Conservation (phyloP, 2,329 filamentous ascomycete species). For the Aureobasidium mangrovei region DNA sequence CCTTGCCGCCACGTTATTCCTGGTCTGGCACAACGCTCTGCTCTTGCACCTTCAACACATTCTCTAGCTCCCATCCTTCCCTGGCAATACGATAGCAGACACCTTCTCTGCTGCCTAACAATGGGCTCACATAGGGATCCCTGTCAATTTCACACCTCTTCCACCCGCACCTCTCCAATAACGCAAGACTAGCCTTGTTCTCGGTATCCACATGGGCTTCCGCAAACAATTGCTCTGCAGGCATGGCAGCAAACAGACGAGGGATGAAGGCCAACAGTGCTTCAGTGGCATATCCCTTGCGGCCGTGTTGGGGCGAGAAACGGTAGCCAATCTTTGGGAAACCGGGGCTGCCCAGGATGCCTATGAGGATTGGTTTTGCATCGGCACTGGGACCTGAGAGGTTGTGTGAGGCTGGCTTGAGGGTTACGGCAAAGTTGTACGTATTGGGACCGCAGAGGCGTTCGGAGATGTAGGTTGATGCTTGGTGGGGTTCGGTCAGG, state of each 20-base stretch:
- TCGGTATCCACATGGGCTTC: slow-evolving; percentile 8
- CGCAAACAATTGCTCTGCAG: not conserved
- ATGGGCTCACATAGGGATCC: not conserved
- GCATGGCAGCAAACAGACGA: not conserved
- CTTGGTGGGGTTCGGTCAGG: slow-evolving; percentile 4
- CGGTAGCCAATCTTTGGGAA: slow-evolving; percentile 19
- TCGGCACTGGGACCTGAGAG: not conserved
- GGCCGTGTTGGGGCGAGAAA: slow-evolving; percentile 15
- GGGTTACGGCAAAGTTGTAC: slow-evolving; percentile 9
- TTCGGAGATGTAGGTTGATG: not conserved
- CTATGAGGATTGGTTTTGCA: slow-evolving; percentile 13
- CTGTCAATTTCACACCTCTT: not conserved
- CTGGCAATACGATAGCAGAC: slow-evolving; percentile 3
- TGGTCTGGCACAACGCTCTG: not conserved
- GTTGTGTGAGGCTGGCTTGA: not conserved
- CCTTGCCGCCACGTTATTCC: not conserved
- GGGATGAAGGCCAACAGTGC: slow-evolving; percentile 16
- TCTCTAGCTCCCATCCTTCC: not conserved
- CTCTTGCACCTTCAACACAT: not conserved
- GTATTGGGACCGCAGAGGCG: not conserved
- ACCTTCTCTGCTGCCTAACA: not conserved
- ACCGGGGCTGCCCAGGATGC: slow-evolving; percentile 14
- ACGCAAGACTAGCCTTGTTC: slow-evolving; percentile 5
- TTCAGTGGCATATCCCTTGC: slow-evolving; percentile 19
- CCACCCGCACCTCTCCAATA: slow-evolving; percentile 13